Conservation (phyloP, 169 alveolate species). For the Theileria annulata region DNA sequence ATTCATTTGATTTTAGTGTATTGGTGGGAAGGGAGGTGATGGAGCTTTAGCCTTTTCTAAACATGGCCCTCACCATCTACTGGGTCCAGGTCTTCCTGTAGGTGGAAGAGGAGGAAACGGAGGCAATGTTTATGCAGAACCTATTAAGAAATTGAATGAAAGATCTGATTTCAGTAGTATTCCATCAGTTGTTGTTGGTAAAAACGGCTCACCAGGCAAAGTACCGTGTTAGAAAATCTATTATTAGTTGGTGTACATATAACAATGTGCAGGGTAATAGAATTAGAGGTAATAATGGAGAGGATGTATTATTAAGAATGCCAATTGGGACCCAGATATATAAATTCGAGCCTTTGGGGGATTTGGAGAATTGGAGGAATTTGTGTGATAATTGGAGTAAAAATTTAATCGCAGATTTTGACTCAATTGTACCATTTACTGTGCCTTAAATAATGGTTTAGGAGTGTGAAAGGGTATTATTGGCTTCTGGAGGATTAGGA, state of each 20-base stretch:
- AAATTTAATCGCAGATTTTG: conserved; percentile 43
- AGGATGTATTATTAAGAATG: conserved; percentile 37
- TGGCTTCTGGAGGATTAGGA: conserved; percentile 60
- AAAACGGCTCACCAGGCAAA: conserved; percentile 39
- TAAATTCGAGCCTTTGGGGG: conserved; percentile 15
- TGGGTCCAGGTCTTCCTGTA: conserved; percentile 68
- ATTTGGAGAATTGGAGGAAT: conserved; percentile 31
- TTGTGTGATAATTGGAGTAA: conserved; percentile 38
- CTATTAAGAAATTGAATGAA: conserved; percentile 28
- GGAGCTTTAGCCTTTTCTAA: conserved; percentile 55
- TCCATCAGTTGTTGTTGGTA: conserved; percentile 45
- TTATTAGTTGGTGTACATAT: neutral
- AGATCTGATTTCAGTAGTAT: conserved; percentile 37
- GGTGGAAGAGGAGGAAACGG: conserved; percentile 69
- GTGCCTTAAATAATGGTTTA: neutral
- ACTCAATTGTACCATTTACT: conserved; percentile 24
- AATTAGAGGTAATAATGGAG: conserved; percentile 52
- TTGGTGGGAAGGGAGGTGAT: conserved; percentile 65
- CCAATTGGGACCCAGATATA: conserved; percentile 62
- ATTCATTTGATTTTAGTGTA: conserved; percentile 22
- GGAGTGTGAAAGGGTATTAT: conserved; percentile 34
- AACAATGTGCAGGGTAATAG: neutral
- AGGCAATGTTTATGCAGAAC: conserved; percentile 44
- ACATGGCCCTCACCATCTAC: conserved; percentile 59
- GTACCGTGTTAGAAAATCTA: neutral